Conservation (phyloP, 306 rosid species). For the Hippophae gyantsensis region DNA sequence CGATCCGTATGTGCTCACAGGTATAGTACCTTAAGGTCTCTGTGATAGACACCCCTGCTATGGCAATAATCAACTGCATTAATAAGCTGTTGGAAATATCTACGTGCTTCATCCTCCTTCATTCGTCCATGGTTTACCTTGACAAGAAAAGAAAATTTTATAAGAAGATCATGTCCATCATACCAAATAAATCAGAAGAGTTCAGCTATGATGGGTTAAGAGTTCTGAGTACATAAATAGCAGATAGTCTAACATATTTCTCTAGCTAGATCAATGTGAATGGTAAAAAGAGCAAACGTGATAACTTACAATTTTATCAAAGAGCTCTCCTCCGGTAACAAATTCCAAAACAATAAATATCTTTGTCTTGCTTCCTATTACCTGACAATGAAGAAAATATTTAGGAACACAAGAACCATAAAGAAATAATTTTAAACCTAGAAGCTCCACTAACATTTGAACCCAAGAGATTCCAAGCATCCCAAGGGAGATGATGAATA, state of each 20-base stretch:
- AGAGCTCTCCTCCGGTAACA: slow-evolving; percentile 96
- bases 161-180: slow-evolving; percentile 16
- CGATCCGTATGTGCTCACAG: background rate
- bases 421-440: slow-evolving; percentile 11
- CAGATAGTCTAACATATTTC: background rate
- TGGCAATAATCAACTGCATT: slow-evolving; percentile 97
- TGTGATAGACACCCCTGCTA: slow-evolving; percentile 94
- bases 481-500: too few species aligned
- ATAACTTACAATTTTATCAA: slow-evolving; percentile 91
- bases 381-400: slow-evolving; percentile 39
- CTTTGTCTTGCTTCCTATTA: slow-evolving; percentile 92
- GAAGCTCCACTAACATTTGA: background rate
- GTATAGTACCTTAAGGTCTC: slow-evolving; percentile 76
- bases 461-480: too few species aligned
- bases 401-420: background rate
- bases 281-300: slow-evolving; percentile 4
- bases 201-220: slow-evolving; percentile 4
- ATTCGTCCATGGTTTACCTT: slow-evolving; percentile 94
- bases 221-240: slow-evolving; percentile 10
- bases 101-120: slow-evolving; percentile 80
- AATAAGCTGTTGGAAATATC: slow-evolving; percentile 96
- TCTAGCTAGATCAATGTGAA: background rate
- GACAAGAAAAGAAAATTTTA: slow-evolving; percentile 7
- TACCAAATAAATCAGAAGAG: slow-evolving; percentile 5
- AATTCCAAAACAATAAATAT: slow-evolving; percentile 89